Evolutionary conservation across 2,329 filamentous ascomycete genomes (phyloP), one percentile per base, ranked within the genome.

Genomic region (Madurella fahalii): DNA sequence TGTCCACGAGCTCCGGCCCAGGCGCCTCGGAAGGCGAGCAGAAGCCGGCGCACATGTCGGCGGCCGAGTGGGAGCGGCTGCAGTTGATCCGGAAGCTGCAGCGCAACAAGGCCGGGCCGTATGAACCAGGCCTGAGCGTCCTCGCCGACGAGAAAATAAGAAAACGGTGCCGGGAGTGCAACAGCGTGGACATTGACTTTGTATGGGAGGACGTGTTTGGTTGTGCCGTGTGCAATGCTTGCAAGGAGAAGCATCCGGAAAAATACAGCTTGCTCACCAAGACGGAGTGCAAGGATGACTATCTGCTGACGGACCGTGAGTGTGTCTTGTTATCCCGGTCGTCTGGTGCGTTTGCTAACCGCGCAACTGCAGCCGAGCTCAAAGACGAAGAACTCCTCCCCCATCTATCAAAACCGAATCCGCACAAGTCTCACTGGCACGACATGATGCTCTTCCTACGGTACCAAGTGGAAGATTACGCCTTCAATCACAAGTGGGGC

Each of bases 401-500:
- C 0, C 92, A 95, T 69, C 79, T 99, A 9, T 87, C 89, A 51
- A 86, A 86, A 34, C 93, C 94, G 1, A 99, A 99, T 65, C 94
- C 94, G 0, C 94, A 96, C 73, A 96, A 96, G 69, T 85, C 88
- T 0, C 91, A 92, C 55, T 99, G 91, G 90, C 91, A 96, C 70
- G 90, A 95, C 75, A 99, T 99, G 94, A 96, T 96, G 86, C 81
- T 99, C 2, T 99, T 94, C 68, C 77, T 99, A 18, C 87, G 94
- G 1, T 95, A 84, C 57, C 94, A 99, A 68, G 89, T 99, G 2
- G 94, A 99, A 68, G 90, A 91, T 53, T 96, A 96, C 67, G 94
- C 93, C 0, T 86, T 97, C 64, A 83, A 80, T 1, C 84, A 83
- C 61, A 96, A 96, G 74, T 99, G 94, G 94, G 94, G 94, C 0